These are phyloP conservation scores for Noccaea caerulescens DNA, from an alignment of 345 rosid species.

Conservation along the genomic window DNA sequence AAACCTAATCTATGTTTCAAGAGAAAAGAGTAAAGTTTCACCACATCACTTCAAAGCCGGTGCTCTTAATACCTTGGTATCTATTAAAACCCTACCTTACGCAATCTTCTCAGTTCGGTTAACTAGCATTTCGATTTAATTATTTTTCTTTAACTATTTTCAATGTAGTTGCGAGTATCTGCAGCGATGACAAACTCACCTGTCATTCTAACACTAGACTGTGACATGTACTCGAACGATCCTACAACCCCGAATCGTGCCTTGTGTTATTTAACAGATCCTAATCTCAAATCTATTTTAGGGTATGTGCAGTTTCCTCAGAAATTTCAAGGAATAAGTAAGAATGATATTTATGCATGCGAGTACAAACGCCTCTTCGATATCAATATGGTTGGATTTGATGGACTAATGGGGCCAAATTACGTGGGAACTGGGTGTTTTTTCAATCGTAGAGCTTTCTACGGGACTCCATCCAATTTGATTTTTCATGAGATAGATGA, in stretches of 20 bases:
- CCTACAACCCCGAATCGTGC: constrained; percentile 55
- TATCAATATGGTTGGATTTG: constrained; percentile 55
- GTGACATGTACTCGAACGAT: constrained; percentile 84
- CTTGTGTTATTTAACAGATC: constrained; percentile 60
- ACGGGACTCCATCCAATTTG: constrained; percentile 49
- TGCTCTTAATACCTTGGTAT: constrained; percentile 76
- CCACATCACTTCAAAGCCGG: constrained; percentile 82
- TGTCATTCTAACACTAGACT: constrained; percentile 67
- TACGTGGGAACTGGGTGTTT: constrained; percentile 69
- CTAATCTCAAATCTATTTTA: constrained; percentile 28
- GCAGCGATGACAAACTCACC: constrained; percentile 69
- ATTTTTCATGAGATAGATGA: constrained; percentile 47
- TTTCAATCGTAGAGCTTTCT: constrained; percentile 59
- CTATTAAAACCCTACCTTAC: background rate
- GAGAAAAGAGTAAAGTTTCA: constrained; percentile 59
- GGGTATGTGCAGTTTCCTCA: constrained; percentile 80
- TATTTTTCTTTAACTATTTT: background rate
- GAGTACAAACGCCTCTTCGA: constrained; percentile 49
- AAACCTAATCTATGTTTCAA: constrained; percentile 65
- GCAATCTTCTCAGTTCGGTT: background rate
- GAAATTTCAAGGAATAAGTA: constrained; percentile 53
- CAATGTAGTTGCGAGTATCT: constrained; percentile 72
- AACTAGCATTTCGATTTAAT: background rate
- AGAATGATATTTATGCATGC: constrained; percentile 58
- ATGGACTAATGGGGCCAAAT: constrained; percentile 55